Percentiles rank a stretch among this genome's conserved stretches.
These are phyloP conservation scores for Fraxinus greggii DNA, from an alignment of 305 asterid species.

Conservation along the genomic window DNA sequence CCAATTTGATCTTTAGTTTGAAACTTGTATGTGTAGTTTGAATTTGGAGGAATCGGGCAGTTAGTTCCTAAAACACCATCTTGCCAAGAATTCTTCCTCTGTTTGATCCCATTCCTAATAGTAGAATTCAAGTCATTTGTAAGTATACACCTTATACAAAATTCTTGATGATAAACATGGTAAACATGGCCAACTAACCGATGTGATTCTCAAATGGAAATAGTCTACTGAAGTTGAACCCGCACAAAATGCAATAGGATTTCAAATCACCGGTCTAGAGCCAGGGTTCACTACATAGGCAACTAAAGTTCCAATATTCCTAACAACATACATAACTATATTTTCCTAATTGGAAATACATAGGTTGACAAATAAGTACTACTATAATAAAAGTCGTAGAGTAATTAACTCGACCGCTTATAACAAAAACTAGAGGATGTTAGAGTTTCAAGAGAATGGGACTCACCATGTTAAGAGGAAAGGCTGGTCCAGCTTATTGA, in stretches of 20 bases:
- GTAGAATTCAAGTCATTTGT: conserved; percentile 12
- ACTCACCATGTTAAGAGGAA: conserved; percentile 86
- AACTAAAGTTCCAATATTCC: background rate
- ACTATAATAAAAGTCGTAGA: background rate
- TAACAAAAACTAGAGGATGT: background rate
- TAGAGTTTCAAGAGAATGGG: conserved; percentile 11
- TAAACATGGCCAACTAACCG: background rate
- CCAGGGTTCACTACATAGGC: background rate
- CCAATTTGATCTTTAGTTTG: conserved; percentile 95
- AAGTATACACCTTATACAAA: background rate
- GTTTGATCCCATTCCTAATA: conserved; percentile 94
- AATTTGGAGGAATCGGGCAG: conserved; percentile 77
- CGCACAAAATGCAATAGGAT: background rate
- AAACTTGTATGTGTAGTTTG: conserved; percentile 82
- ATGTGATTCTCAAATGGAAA: background rate
- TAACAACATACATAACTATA: background rate
- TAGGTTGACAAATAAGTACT: background rate
- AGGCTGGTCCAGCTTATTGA: conserved; percentile 82
- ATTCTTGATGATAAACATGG: background rate
- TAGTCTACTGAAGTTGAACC: background rate
- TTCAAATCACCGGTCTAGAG: background rate
- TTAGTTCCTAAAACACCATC: conserved; percentile 96
- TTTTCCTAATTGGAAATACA: background rate
- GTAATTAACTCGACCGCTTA: background rate
- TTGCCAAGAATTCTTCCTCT: conserved; percentile 96